Conservation (phyloP, 352 stramenopile species). For the Achlya hypogyna region DNA sequence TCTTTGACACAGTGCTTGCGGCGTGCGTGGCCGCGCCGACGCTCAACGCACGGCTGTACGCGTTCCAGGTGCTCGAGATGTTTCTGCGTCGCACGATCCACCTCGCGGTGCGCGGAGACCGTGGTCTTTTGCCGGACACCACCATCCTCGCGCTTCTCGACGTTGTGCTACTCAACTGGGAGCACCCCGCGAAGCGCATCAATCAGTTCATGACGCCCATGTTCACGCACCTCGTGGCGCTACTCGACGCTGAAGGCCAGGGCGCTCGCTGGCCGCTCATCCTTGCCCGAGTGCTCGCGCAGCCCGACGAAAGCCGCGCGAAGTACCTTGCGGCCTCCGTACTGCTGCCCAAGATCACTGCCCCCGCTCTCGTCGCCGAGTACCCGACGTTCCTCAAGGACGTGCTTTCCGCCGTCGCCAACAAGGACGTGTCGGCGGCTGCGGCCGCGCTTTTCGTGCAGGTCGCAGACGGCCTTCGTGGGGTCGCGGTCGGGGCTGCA, state of each 20-base stretch:
- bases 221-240: conserved; percentile 64
- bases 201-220: conserved; percentile 82
- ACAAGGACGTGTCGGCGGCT: conserved; percentile 61
- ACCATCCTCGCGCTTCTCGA: conserved; percentile 46
- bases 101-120: conserved; percentile 27
- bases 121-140: conserved; percentile 20
- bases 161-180: conserved; percentile 68
- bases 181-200: conserved; percentile 75
- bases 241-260: conserved; percentile 25
- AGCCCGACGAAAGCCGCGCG: conserved; percentile 49
- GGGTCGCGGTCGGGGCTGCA: conserved; percentile 20
- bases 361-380: conserved; percentile 28
- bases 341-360: conserved; percentile 29
- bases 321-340: conserved; percentile 60
- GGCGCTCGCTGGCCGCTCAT: conserved; percentile 28
- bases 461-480: conserved; percentile 37
- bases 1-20: conserved; percentile 43
- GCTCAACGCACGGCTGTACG: conserved; percentile 63
- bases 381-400: conserved; percentile 43
- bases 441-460: conserved; percentile 63
- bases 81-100: conserved; percentile 52
- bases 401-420: conserved; percentile 49
- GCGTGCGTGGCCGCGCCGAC: conserved; percentile 43
- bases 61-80: conserved; percentile 73
- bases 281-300: conserved; percentile 39